Base-by-base conservation (phyloP, 352 stramenopile genomes). In the Pythium folliculosum region DNA sequence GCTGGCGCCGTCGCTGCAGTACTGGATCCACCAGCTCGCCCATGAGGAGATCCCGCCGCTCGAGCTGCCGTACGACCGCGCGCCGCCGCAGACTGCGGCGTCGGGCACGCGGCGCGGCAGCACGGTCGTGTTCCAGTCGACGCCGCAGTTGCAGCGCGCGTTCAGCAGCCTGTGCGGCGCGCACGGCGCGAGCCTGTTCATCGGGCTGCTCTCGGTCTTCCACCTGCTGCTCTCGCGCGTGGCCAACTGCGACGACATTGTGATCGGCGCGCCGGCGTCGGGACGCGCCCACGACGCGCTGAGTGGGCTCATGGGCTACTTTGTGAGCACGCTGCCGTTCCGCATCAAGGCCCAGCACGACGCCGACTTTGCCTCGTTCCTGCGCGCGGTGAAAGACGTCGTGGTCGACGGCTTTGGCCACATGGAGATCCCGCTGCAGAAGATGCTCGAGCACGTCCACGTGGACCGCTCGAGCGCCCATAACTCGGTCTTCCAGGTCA, bases 271-370 rank as follows among this genome's bases (percentile, higher is more conserved):
- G 0, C 80, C 80, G 5, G 71, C 70, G 2, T 79, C 78, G 1
- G 73, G 71, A 5, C 78, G 81, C 8, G 73, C 48, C 38, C 54
- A 62, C 50, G 47, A 77, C 19, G 65, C 70, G 1, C 49, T 87
- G 0, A 27, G 72, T 21, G 56, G 70, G 10, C 21, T 86, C 22
- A 78, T 89, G 68, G 81, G 78, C 5, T 88, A 85, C 40, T 89
- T 88, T 40, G 77, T 89, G 10, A 87, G 84, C 37, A 87, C 78
- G 9, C 64, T 89, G 17, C 78, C 78, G 5, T 71, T 88, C 12
- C 77, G 81, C 5, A 71, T 88, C 56, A 70, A 66, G 12, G 38
- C 44, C 4, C 53, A 68, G 19, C 23, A 51, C n/a, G 44, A 68
- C 19, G 37, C 51, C 9, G 68, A 64, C 52, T 83, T 89, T 52